Evolutionary conservation across 129 eudicot species (phyloP), one percentile per base, ranked within the genome.

Genomic region (Centrapalus pauciflorus): DNA sequence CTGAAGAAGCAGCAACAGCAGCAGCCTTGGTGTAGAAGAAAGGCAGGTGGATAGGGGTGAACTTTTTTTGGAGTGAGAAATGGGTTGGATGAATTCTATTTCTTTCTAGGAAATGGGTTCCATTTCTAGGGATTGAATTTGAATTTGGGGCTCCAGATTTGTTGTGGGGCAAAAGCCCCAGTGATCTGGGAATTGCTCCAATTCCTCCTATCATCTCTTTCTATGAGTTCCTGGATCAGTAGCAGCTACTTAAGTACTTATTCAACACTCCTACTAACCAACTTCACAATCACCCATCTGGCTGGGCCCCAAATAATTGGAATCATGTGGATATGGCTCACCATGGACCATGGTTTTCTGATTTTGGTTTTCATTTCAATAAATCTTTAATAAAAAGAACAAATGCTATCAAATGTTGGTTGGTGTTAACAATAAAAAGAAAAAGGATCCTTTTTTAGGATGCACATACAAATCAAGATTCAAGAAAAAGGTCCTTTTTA

Each of bases 1-100:
- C 93, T 70, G 88, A 77, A 74, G 84, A 72, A 46, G 86, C 58
- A 50, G 86, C 67, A 76, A 81, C 66, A 56, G 89, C 67, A 76
- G 83, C 66, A 56, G 89, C 87, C 71, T 60, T 87, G 29, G 55
- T 65, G 57, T 66, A 76, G 70, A 84, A 69, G 35, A 54, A 76
- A 35, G 59, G 70, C 25, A 55, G 69, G 43, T 13, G 46, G 19
- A 63, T 41, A 51, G 66, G 68, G 45, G 28, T 55, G 45, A 46
- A 0, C 61, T 69, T 69, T n/a, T n/a, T n/a, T 11, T 60, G 70
- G 4, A 46, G 25, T 5, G 48, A 48, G 54, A 64, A 51, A 41
- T 57, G 37, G 33, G 4, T 33, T 40, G 73, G 7, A 13, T 49
- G 49, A 30, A 68, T 50, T 69, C 46, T 76, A n/a, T 2, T 55